A percentile compares a stretch with the other conserved stretches of the same genome.
Evolutionary conservation across 1,284 basidiomycete species (phyloP).

Genomic region (Moesziomyces parantarcticus): DNA sequence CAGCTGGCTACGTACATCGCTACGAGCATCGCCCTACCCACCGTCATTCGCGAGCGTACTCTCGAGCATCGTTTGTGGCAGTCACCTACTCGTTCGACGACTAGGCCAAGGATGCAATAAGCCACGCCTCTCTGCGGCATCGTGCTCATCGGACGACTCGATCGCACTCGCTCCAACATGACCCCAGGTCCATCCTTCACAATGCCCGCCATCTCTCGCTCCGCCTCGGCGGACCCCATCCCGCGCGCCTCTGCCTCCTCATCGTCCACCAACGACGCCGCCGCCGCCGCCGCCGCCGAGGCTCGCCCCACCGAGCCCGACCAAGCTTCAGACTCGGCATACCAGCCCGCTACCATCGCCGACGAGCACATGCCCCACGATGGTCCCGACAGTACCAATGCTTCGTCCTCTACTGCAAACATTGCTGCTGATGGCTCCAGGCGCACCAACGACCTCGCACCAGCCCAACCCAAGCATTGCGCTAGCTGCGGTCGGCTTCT

Average conservation of each 20-base stretch:
- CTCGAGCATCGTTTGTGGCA: too few relatives aligned
- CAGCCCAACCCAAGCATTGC: slow-evolving; percentile 42
- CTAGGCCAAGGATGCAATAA: too few relatives aligned
- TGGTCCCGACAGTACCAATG: slow-evolving; percentile 1
- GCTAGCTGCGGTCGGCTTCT: slow-evolving; percentile 42
- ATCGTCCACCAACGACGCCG: neutral
- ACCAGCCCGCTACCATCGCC: neutral
- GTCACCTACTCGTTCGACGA: too few relatives aligned
- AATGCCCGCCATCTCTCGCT: slow-evolving; percentile 18
- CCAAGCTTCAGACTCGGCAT: neutral
- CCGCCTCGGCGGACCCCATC: slow-evolving; percentile 4
- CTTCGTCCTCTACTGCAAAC: neutral
- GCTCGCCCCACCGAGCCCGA: neutral
- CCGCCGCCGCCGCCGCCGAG: neutral
- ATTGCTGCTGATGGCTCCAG: slow-evolving; percentile 1
- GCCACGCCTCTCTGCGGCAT: too few relatives aligned
- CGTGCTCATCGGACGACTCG: too few relatives aligned
- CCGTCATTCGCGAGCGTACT: too few relatives aligned
- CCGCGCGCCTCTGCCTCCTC: neutral
- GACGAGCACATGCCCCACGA: neutral
- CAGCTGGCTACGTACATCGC: too few relatives aligned
- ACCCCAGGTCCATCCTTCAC: slow-evolving; percentile 49
- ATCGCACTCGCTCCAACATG: slow-evolving; percentile 10
- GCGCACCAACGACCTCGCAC: slow-evolving; percentile 5
- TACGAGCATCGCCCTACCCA: too few relatives aligned